Evolutionary conservation across 2,329 filamentous ascomycete genomes (phyloP), one percentile per base, ranked within the genome.

Genomic region (Trichothecium sympodiale): DNA sequence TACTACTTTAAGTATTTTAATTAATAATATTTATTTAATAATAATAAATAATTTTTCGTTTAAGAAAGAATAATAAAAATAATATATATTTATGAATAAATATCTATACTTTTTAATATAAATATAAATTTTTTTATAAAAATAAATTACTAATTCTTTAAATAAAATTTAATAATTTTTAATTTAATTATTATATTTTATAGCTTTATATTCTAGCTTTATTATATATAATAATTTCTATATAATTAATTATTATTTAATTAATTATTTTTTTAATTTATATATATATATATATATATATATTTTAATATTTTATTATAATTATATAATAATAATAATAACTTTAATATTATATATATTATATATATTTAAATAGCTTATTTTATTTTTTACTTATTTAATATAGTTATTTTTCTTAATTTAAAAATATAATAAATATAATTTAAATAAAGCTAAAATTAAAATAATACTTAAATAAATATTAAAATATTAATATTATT

Each of bases 381-480:
- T 8, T 8, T 12, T 27, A 15, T 29, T 20, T 15, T 30, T 31
- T 31, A 9, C 13, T 16, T 31, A 31, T 30, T 9, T 31, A 18
- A n/a, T 36, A 14, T 14, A 15, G 28, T 14, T 31, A 29, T 17
- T 15, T 36, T 23, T 17, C 17, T 9, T 17, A 17, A 17, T 9
- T 33, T 33, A 33, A 9, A 17, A 8, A 34, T 7, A 17, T 33
- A 17, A 17, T 17, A 8, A 17, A 17, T 10, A 33, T 17, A 17
- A 15, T 16, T 16, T 34, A 38, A 16, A 8, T 33, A 33, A 17
- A 23, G 14, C 23, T 9, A 10, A 33, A 9, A 8, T 33, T 17
- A 23, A 15, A 17, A 23, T 33, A 31, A 10, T 31, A 8, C 15
- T 31, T 12, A 31, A 37, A 37, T 37, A 32, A n/a, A 23, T n/a